Base-by-base conservation (phyloP, 169 alveolate genomes). In the Cyclospora cayetanensis region DNA sequence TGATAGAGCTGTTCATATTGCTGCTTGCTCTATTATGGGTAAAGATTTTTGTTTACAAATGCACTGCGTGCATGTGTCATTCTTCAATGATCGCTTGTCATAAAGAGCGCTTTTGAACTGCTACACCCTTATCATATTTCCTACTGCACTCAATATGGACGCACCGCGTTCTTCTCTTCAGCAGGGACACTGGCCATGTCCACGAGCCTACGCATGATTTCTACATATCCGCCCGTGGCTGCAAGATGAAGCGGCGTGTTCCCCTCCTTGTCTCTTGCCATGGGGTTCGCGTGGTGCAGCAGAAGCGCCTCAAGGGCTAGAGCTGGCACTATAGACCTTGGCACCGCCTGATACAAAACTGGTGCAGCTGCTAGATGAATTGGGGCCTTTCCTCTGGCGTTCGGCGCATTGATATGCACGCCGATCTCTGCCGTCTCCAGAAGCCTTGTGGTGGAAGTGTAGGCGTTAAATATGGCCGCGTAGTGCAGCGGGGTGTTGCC, bases 401-500 rank as follows among this genome's bases (percentile, higher is more conserved):
- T 43, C 55, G 35, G 66, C 35, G 3, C 41, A 66, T 50, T 52
- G 53, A 52, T 39, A 25, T 60, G 27, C 34, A 72, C 25, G 39
- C 31, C 65, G 25, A 27, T 35, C 25, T 12, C 88, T 25, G 88
- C 92, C 42, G 37, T 39, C 53, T 37, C 60, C 60, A 74, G 68
- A 76, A 88, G 53, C 22, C 63, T 46, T 22, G 27, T 2, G 1
- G 83, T 31, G 22, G 92, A 53, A 22, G 52, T 39, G 50, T 37
- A 37, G 4, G 92, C 68, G 66, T 88, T 88, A 50, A 88, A 88
- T 0, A 80, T 55, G 2, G 92, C 92, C 18, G 92, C 92, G 86
- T 88, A 88, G 76, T 88, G 92, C 50, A 88, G 66, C 50, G 92
- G 74, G 20, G 92, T 88, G 80, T 88, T 88, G 4, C 92, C 92